Percentiles rank a stretch among this genome's conserved stretches.
Conservation (phyloP, 768 basidiomycete species). For the Podaxis sp. region DNA sequence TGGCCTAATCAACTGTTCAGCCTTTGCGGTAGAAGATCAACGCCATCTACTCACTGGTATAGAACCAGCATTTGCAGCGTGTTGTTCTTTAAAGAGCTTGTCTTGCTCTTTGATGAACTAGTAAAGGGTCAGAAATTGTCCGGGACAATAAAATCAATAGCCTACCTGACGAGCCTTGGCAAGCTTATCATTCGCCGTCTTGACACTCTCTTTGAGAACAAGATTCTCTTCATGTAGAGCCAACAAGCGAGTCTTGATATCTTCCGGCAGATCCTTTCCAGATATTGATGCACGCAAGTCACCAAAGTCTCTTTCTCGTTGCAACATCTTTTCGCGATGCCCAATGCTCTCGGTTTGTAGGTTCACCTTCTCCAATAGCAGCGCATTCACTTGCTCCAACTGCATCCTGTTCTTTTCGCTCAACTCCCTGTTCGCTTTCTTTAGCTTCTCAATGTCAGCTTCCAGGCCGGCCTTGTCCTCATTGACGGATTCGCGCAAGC, state of each 20-base stretch:
- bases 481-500: constrained; percentile 83
- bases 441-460: constrained; percentile 60
- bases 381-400: constrained; percentile 78
- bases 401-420: constrained; percentile 88
- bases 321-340: constrained; percentile 82
- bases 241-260: constrained; percentile 72
- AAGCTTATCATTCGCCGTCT: constrained; percentile 73
- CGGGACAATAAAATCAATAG: neutral
- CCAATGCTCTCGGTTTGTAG: constrained; percentile 90
- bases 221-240: constrained; percentile 78
- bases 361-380: constrained; percentile 90
- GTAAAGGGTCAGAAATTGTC: neutral
- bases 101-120: constrained; percentile 95
- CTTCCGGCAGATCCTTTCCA: constrained; percentile 79
- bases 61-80: constrained; percentile 51
- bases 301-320: constrained; percentile 85
- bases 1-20: constrained; percentile 26
- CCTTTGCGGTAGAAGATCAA: too few species aligned
- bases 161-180: constrained; percentile 71
- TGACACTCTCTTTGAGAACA: constrained; percentile 65
- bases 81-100: constrained; percentile 81
- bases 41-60: constrained; percentile 37
- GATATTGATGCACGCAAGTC: constrained; percentile 50
- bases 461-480: constrained; percentile 82
- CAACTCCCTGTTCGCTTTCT: constrained; percentile 67